phyloP scores from a whole-genome alignment of 495 filamentous ascomycete genomes.

The Lasiosphaeriaceae sp. region DNA sequence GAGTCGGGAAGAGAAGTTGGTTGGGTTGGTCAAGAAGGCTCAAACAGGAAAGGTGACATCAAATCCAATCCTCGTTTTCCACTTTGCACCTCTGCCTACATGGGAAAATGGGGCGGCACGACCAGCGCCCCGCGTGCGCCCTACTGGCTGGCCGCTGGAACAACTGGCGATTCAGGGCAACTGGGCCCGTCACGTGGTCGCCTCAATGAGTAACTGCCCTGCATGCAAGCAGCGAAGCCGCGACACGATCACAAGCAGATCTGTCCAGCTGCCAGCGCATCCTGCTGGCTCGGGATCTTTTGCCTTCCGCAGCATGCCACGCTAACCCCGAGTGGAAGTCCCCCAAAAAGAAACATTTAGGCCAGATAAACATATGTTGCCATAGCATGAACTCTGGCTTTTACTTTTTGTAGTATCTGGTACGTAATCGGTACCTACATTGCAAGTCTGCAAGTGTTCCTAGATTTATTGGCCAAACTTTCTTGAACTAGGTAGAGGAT shows the following conservation, averaged over 20 bases:
- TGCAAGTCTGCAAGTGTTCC: too few species aligned
- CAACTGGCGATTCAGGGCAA: not conserved
- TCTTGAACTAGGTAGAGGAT: too few species aligned
- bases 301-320: conserved; percentile 1
- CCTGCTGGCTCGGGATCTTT: conserved; percentile 1
- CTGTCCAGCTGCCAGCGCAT: not conserved
- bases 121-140: not conserved
- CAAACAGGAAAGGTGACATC: conserved; percentile 17
- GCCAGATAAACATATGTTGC: too few species aligned
- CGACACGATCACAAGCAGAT: not conserved
- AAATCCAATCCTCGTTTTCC: conserved; percentile 14
- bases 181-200: not conserved
- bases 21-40: conserved; percentile 3
- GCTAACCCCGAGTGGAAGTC: not conserved
- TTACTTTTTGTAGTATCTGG: too few species aligned
- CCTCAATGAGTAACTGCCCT: not conserved
- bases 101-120: not conserved
- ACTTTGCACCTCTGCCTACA: not conserved
- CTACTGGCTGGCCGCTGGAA: not conserved
- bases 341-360: not conserved
- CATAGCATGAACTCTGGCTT: too few species aligned
- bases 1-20: not conserved
- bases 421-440: too few species aligned
- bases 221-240: not conserved
- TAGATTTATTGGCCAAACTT: too few species aligned